Evolutionary conservation across 805 yeast genomes (phyloP).

Genomic region (Hanseniaspora thailandica): DNA sequence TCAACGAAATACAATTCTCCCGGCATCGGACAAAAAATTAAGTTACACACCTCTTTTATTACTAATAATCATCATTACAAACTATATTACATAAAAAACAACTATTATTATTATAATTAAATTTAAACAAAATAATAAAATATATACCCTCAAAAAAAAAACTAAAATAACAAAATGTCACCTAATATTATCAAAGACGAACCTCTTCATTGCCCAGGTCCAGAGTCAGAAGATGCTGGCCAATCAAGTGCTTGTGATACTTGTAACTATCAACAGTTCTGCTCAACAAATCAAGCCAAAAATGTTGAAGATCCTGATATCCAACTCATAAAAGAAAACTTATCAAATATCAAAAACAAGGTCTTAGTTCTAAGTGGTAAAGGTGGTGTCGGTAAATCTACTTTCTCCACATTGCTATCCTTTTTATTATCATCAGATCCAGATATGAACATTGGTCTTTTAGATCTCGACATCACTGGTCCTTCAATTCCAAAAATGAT

Average conservation of each 20-base stretch:
- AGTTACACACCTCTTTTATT: neutral
- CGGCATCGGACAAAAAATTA: no score
- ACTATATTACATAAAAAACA: neutral
- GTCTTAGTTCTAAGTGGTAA: slow-evolving; percentile 71
- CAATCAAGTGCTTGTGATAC: slow-evolving; percentile 87
- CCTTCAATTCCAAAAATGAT: slow-evolving; percentile 92
- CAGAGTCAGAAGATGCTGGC: slow-evolving; percentile 89
- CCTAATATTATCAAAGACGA: slow-evolving; percentile 42
- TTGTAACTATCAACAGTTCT: slow-evolving; percentile 85
- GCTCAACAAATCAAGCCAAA: slow-evolving; percentile 51
- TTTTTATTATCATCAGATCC: slow-evolving; percentile 82
- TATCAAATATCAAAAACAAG: slow-evolving; percentile 62
- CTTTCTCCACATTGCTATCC: slow-evolving; percentile 88
- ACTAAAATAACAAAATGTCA: neutral
- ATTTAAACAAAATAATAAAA: neutral
- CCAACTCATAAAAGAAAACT: slow-evolving; percentile 56
- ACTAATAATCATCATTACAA: neutral
- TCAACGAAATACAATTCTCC: no score
- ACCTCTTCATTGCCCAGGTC: slow-evolving; percentile 98
- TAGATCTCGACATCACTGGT: slow-evolving; percentile 96
- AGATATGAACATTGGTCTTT: slow-evolving; percentile 79
- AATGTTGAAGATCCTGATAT: slow-evolving; percentile 95
- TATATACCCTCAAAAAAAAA: neutral
- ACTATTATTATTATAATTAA: neutral
- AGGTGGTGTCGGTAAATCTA: slow-evolving; percentile 96